Evolutionary conservation across 352 stramenopile genomes (phyloP).

Genomic region (Phytophthora sojae): DNA sequence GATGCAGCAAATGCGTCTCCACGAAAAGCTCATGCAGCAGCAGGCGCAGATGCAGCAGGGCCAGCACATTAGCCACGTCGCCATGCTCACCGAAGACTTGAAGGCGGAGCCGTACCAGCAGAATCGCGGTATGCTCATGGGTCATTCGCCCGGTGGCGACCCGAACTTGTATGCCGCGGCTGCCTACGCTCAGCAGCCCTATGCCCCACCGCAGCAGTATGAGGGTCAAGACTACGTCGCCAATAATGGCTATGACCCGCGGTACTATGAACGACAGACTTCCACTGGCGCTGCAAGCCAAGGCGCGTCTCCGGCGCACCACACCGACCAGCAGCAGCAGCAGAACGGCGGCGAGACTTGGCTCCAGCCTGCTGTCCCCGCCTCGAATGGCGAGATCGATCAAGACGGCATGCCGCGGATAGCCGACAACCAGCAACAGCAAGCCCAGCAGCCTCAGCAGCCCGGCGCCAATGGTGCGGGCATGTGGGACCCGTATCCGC

Average conservation of each 20-base stretch:
- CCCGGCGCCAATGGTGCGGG: slow-evolving; percentile 25
- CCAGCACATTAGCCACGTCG: slow-evolving; percentile 53
- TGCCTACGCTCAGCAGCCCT: slow-evolving; percentile 42
- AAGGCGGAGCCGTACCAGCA: slow-evolving; percentile 51
- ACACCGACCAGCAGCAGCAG: slow-evolving; percentile 28
- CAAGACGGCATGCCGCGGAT: slow-evolving; percentile 42
- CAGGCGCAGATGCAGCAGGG: slow-evolving; percentile 71
- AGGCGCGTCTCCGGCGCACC: slow-evolving; percentile 43
- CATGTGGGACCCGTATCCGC: slow-evolving; percentile 54
- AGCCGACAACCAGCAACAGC: slow-evolving; percentile 40
- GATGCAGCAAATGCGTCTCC: slow-evolving; percentile 73
- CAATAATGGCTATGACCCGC: slow-evolving; percentile 44
- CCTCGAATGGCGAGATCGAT: slow-evolving; percentile 28
- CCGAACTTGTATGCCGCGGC: slow-evolving; percentile 45
- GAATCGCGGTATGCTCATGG: slow-evolving; percentile 39
- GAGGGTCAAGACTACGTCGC: slow-evolving; percentile 40
- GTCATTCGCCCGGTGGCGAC: slow-evolving; percentile 39
- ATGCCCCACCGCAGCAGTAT: slow-evolving; percentile 43
- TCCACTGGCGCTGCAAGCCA: slow-evolving; percentile 27
- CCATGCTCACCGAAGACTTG: slow-evolving; percentile 47
- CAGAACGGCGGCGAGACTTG: slow-evolving; percentile 28
- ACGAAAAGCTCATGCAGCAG: slow-evolving; percentile 72
- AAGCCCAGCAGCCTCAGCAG: slow-evolving; percentile 38
- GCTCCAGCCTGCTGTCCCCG: slow-evolving; percentile 25
- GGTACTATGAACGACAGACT: slow-evolving; percentile 48